Base-by-base conservation (phyloP, 345 rosid species). In the Balakata baccata region DNA sequence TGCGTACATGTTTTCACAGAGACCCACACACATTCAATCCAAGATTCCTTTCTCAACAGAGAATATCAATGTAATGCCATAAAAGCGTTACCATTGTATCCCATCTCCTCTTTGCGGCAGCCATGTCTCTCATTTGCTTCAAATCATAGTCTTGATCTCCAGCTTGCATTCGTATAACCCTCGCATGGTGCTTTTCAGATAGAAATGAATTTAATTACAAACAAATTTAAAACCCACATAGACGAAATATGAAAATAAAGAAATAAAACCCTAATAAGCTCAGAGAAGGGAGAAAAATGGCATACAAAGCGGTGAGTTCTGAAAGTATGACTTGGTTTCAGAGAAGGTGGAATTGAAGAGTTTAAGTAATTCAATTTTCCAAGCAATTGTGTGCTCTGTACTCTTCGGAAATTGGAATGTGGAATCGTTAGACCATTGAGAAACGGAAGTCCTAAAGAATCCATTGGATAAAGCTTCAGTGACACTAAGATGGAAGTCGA, bases 41-140 rank as follows among this genome's bases (percentile, higher is more conserved):
- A 52, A 75, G 38, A 76, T 22, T 52, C n/a, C 17, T 12, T 56
- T 74, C 14, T 50, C 37, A 12, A 12, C 23, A n/a, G 20, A n/a
- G n/a, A 0, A 29, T 9, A 56, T 20, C 6, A 41, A 22, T 11
- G n/a, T 12, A 22, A 0, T 59, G 39, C 45, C 7, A 34, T 4
- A n/a, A 49, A 18, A 47, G 20, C 34, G 50, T 12, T 86, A 94
- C 98, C 97, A 92, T 72, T 75, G 87, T 85, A 72, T 94, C 97
- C 97, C 97, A 92, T 88, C 95, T 88, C 84, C 91, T 94, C 87
- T 86, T 89, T 23, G 97, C 95, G 76, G 97, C 91, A 74, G 97
- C 90, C 91, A 90, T 84, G 77, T 90, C 97, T 82, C 87, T 89
- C 91, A 90, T 81, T 84, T 92, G 97, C 91, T 89, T 90, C 81